Evolutionary conservation across 495 filamentous ascomycete species (phyloP).

Genomic region (Aspergillus diversus): DNA sequence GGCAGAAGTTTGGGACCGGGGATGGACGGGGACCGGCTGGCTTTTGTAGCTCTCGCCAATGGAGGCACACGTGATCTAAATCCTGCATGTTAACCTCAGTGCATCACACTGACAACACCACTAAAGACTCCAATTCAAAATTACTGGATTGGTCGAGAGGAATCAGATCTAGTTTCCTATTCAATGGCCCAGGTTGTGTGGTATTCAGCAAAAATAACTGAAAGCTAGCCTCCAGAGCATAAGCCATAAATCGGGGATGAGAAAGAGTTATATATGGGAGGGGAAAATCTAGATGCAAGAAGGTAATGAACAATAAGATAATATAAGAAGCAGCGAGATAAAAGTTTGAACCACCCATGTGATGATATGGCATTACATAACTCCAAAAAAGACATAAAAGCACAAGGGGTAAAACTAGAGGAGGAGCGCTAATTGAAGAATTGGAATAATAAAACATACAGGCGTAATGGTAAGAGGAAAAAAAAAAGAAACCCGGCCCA

Average conservation of each 20-base stretch:
- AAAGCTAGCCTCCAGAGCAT: neutral
- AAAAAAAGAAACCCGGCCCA: conserved; percentile 18
- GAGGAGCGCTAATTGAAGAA: conserved; percentile 25
- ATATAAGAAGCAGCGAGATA: neutral
- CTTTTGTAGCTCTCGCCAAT: conserved; percentile 18
- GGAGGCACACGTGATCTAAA: conserved; percentile 11
- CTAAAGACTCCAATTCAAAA: too few species aligned
- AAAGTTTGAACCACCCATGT: conserved; percentile 4
- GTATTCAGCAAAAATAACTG: neutral
- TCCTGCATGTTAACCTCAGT: neutral
- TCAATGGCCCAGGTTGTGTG: too few species aligned
- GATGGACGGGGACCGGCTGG: neutral
- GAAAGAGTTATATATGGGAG: neutral
- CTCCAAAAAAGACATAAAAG: conserved; percentile 5
- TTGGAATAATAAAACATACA: conserved; percentile 12
- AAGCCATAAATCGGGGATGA: neutral
- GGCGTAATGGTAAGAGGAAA: conserved; percentile 8
- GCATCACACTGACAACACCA: too few species aligned
- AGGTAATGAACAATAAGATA: conserved; percentile 4
- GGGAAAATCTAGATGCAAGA: conserved; percentile 20
- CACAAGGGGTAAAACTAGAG: conserved; percentile 8
- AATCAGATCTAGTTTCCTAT: too few species aligned
- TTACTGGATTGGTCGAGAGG: too few species aligned
- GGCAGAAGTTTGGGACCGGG: conserved; percentile 6
- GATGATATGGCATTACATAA: conserved; percentile 2